Base-by-base conservation (phyloP, 129 eudicot genomes). In the Arctium minus region DNA sequence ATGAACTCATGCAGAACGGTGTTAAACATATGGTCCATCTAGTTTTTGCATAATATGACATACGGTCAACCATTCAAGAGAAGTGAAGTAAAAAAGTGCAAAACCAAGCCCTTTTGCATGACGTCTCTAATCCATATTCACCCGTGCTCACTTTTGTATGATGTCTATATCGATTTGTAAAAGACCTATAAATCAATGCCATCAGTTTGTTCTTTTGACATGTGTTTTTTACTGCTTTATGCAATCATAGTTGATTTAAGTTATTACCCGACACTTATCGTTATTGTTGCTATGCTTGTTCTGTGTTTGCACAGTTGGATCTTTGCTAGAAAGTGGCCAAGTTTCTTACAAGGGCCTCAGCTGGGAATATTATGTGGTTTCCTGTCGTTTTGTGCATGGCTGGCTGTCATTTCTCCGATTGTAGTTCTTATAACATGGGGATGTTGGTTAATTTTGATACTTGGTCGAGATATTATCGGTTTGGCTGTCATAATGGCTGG, bases 401-500 rank as follows among this genome's bases (percentile, higher is more conserved):
- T 88, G 38, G 80, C 87, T 75, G 98, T 96, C 37, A 78, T 96
- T 69, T 96, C 99, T 22, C 99, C 99, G 15, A 87, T 93, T 37
- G 72, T 87, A 65, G 98, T 93, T 80, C 94, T 96, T 69, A 83
- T 89, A 84, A 48, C 84, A 70, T 96, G 99, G 99, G 99, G 99
- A 72, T 85, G 92, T 81, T 96, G 98, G 98, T 87, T 96, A 79
- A 90, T 93, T 35, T 39, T 89, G 64, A 93, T 96, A 80, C 80
- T 92, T 81, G 96, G 94, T n/a, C 92, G 98, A 87, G 96, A 96
- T 83, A 86, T 96, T 13, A 87, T 96, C 72, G 99, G 99, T 74
- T 84, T 96, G 80, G 99, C 99, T 67, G 98, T 96, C 60, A 91
- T 96, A 36, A 93, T 96, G 98, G 98, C 99, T 74, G 99, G 99